Percentiles rank a stretch among this genome's conserved stretches.
These are phyloP conservation scores for Tolypocladium pustulatum DNA, from an alignment of 2,329 filamentous ascomycete genomes.

Conservation along the genomic window DNA sequence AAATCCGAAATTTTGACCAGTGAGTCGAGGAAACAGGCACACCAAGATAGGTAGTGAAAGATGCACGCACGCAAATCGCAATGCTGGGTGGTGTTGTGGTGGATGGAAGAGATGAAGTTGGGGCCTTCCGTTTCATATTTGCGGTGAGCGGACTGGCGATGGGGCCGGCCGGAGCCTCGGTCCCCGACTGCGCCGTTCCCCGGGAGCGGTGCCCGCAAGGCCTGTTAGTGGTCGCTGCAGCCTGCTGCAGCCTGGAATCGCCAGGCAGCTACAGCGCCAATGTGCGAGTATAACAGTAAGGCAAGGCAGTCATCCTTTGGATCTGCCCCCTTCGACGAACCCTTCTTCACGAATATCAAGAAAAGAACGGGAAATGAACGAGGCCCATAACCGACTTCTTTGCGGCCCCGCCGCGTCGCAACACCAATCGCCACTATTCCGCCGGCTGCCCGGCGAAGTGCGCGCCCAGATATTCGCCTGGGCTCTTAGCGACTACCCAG, in stretches of 20 bases:
- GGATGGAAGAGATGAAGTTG: not conserved
- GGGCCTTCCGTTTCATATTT: not conserved
- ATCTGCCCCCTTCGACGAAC: not conserved
- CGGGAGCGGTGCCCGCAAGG: no score
- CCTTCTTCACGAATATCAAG: not conserved
- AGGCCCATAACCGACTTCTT: not conserved
- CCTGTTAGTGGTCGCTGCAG: no score
- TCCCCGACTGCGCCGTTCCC: not conserved
- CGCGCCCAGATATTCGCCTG: slow-evolving; percentile 34
- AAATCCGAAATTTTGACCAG: not conserved
- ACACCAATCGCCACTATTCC: slow-evolving; percentile 19
- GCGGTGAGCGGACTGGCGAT: not conserved
- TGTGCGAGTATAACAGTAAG: not conserved
- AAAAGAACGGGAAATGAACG: not conserved
- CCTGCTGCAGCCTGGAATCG: not conserved
- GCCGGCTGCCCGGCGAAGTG: slow-evolving; percentile 34
- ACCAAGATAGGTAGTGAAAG: not conserved
- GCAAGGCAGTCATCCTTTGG: not conserved
- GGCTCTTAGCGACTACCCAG: slow-evolving; percentile 26
- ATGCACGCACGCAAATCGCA: not conserved
- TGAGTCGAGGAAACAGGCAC: not conserved
- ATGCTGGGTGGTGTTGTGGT: not conserved
- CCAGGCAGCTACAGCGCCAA: not conserved
- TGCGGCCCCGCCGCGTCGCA: slow-evolving; percentile 4
- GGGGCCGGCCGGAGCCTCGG: not conserved